A percentile compares a stretch with the other conserved stretches of the same genome.
Conservation (phyloP, 2,329 filamentous ascomycete species). For the Talaromyces amestolkiae region DNA sequence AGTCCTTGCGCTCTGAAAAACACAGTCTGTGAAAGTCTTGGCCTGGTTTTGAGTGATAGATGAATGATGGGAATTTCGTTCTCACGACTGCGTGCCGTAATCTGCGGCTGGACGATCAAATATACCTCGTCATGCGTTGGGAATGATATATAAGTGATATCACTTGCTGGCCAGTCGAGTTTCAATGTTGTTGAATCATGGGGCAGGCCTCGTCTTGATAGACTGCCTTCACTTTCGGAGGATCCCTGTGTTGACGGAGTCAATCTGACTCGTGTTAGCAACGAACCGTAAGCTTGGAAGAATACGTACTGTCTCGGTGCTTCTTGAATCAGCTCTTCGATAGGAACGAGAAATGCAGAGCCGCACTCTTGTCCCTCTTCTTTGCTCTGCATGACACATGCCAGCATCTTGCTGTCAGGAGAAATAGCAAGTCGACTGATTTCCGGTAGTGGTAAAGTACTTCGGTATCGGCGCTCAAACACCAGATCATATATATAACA, state of each 20-base stretch:
- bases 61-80: constrained; percentile 15
- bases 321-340: constrained; percentile 4
- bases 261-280: neutral
- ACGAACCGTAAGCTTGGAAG: neutral
- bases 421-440: constrained; percentile 17
- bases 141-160: constrained; percentile 17
- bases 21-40: constrained; percentile 5
- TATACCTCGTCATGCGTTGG: constrained; percentile 15
- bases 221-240: neutral
- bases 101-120: constrained; percentile 14
- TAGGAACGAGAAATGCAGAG: constrained; percentile 11
- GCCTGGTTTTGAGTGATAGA: constrained; percentile 3
- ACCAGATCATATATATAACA: constrained; percentile 16
- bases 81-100: constrained; percentile 14
- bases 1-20: constrained; percentile 11
- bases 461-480: constrained; percentile 1
- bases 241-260: constrained; percentile 1
- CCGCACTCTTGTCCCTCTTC: constrained; percentile 17
- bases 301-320: constrained; percentile 3
- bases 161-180: constrained; percentile 14
- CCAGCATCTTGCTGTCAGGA: constrained; percentile 19
- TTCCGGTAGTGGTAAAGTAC: constrained; percentile 1
- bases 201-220: neutral
- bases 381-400: constrained; percentile 25
- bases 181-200: neutral